Conservation (phyloP, 2,329 filamentous ascomycete genomes). For the Pezicula rhizophila region DNA sequence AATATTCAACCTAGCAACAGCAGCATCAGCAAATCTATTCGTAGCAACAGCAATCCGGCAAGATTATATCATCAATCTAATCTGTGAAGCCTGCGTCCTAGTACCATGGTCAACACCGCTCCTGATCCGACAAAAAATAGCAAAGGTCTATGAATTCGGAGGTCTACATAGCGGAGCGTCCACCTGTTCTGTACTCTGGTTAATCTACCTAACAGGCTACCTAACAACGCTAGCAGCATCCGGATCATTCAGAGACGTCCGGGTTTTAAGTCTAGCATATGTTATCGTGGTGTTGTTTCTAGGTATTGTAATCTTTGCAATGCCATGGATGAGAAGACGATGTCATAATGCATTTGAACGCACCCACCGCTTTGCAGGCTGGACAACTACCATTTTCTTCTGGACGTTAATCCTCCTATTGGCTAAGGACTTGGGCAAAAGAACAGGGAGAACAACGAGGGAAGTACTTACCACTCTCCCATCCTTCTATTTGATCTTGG, state of each 20-base stretch:
- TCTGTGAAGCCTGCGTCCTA: constrained; percentile 40
- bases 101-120: constrained; percentile 38
- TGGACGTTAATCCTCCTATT: constrained; percentile 40
- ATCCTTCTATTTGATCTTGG: constrained; percentile 50
- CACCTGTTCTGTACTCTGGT: constrained; percentile 41
- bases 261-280: background rate
- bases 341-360: constrained; percentile 50
- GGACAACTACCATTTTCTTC: constrained; percentile 44
- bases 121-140: constrained; percentile 36
- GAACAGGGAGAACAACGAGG: background rate
- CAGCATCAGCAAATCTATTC: background rate
- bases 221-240: constrained; percentile 2
- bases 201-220: constrained; percentile 27
- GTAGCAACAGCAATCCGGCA: constrained; percentile 34
- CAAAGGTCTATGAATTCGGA: constrained; percentile 45
- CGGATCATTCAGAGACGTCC: background rate
- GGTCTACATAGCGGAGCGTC: constrained; percentile 44
- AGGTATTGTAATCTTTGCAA: constrained; percentile 34
- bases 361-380: constrained; percentile 50
- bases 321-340: constrained; percentile 42
- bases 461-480: constrained; percentile 26
- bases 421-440: constrained; percentile 6
- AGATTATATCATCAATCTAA: constrained; percentile 42
- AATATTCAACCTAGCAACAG: background rate
- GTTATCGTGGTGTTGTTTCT: background rate